Conservation (phyloP, 1,139 yeast genomes). For the Zygosaccharomyces pseudobailii region DNA sequence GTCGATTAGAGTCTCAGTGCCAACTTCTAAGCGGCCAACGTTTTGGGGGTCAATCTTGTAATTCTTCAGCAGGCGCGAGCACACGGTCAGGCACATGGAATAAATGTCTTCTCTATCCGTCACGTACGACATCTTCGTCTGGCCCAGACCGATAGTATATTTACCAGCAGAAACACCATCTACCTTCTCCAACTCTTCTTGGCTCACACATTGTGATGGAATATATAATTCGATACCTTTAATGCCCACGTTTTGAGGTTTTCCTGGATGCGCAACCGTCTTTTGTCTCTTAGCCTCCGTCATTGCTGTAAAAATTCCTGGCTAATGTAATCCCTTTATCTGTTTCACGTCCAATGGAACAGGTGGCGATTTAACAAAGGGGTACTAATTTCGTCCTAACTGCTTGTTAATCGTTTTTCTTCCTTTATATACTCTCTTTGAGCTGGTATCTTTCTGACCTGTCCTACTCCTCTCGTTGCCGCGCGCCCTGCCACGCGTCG, state of each 20-base stretch:
- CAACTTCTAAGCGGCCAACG: constrained; percentile 96
- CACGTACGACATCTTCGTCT: constrained; percentile 96
- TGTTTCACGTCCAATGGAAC: neutral
- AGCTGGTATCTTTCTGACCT: neutral
- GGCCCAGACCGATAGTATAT: constrained; percentile 97
- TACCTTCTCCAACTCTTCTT: constrained; percentile 76
- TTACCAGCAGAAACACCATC: constrained; percentile 91
- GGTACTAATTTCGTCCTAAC: neutral
- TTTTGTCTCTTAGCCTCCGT: constrained; percentile 33
- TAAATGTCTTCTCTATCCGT: constrained; percentile 97
- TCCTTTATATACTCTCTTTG: neutral
- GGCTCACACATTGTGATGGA: constrained; percentile 81
- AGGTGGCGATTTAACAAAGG: neutral
- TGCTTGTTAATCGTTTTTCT: neutral
- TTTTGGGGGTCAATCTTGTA: constrained; percentile 73
- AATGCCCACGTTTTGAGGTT: constrained; percentile 85
- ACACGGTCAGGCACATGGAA: constrained; percentile 82
- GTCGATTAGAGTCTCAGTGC: constrained; percentile 95
- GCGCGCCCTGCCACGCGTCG: constrained; percentile 3
- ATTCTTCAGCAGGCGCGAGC: constrained; percentile 69
- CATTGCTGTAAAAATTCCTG: constrained; percentile 18
- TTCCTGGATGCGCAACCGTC: constrained; percentile 23
- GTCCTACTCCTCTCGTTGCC: neutral
- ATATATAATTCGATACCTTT: constrained; percentile 91
- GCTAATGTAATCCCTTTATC: neutral